Evolutionary conservation across 176 grass and related monocot genomes (phyloP).

Genomic region (Avena eriantha): DNA sequence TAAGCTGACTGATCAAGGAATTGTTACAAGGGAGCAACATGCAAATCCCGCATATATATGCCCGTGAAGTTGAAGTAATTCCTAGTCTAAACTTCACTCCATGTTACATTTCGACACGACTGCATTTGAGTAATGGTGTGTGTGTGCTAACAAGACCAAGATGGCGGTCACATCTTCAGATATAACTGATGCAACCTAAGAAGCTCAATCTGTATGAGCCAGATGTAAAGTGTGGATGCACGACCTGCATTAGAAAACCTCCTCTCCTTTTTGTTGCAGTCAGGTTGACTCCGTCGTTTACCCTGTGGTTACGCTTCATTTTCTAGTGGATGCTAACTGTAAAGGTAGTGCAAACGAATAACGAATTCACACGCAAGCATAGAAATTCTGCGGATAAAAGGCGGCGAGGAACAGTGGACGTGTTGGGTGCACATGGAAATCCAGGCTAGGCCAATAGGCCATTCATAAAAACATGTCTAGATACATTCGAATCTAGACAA

Average conservation of each 20-base stretch:
- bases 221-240: constrained; percentile 3
- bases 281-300: constrained; percentile 19
- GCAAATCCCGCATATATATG: too few species aligned
- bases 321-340: constrained; percentile 34
- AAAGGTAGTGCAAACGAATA: not conserved
- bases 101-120: not conserved
- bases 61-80: too few species aligned
- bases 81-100: not conserved
- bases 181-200: not conserved
- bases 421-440: constrained; percentile 1
- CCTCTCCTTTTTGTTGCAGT: not conserved
- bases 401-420: not conserved
- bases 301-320: constrained; percentile 8
- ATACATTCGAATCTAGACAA: too few species aligned
- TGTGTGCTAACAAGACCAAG: not conserved
- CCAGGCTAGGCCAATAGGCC: too few species aligned
- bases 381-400: not conserved
- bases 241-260: not conserved
- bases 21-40: too few species aligned
- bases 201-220: not conserved
- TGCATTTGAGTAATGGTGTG: not conserved
- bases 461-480: too few species aligned
- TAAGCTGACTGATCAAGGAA: too few species aligned
- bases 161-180: not conserved
- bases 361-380: not conserved